Evolutionary conservation across 192 early-diverging fungal genomes (phyloP), one percentile per base, ranked within the genome.

Genomic region (Linnemannia zychae): DNA sequence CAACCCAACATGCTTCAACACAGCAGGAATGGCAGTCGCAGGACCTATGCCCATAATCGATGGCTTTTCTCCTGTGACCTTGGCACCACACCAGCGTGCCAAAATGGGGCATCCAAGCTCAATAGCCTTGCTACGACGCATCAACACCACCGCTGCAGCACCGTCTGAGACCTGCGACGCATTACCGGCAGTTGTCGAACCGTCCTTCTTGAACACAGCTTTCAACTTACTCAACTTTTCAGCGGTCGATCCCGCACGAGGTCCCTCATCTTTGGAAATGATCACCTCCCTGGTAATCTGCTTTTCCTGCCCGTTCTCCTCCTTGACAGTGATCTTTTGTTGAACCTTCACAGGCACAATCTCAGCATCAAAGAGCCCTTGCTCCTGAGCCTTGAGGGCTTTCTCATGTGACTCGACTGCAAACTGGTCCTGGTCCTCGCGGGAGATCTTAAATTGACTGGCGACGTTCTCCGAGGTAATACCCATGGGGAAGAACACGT

Each of bases 31-130:
- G 33, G 98, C 97, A 47, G 92, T 90, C 22, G 96, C 98, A 7
- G 97, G 98, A n/a, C 98, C 98, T 75, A 99, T 93, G 76, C 98
- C 97, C 98, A 99, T 99, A 85, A 99, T 95, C 33, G 93, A 88
- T 7, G 97, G 96, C n/a, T 97, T 97, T 34, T 97, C 96, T 78
- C 98, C 97, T 7, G 95, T 96, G 65, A 93, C 94, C 22, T 95
- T 93, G 65, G 95, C 95, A 34, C 95, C 94, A 60, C 97, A 87
- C 89, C 95, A 94, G 75, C 96, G 95, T 74, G 95, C 98, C 80
- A 96, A 78, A 69, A 96, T 89, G 72, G 94, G 90, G 74, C 97
- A 89, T 24, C 96, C 94, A 15, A 97, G 93, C 90, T 96, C 95
- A 71, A 94, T 82, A 0, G 98, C 98, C 49, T 91, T 93, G 87